Evolutionary conservation across 2,329 filamentous ascomycete genomes (phyloP), one percentile per base, ranked within the genome.

Genomic region (Ophiosphaerella korrae): DNA sequence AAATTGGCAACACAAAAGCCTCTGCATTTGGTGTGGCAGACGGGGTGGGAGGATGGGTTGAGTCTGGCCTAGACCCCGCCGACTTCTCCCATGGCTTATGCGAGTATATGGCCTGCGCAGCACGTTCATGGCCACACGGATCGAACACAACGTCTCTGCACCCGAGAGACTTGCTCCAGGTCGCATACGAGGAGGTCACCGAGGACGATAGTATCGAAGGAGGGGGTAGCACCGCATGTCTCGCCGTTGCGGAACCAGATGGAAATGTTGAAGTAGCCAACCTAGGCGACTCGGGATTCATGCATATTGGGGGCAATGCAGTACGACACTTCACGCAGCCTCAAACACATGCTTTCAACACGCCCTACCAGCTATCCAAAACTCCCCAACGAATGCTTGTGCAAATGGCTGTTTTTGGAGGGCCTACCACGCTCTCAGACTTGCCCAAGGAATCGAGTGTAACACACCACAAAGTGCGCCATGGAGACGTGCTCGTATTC

Each of bases 271-370:
- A 96, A 68, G 86, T 96, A 46, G 94, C 94, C 53, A 99, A 99
- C 75, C 81, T 99, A 31, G 94, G 94, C 58, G 94, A 99, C 77
- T 97, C 92, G 23, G 94, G 94, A 29, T 97, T 92, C 72, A 82
- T 97, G 48, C 88, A 96, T 55, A 80, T 97, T 53, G 86, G 92
- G 12, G 83, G 90, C 23, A 95, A 93, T 61, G 90, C 89, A 12
- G 89, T 99, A 29, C 88, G 94, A 72, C 84, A 88, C 48, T 88
- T 86, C 68, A 96, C 92, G 2, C 84, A 87, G 41, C 88, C 91
- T 21, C 94, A 99, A 75, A 97, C 92, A 0, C 94, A 99, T 73
- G 92, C 88, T 37, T 99, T 99, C 82, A 99, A 99, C 75, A 97
- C 94, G 0, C 94, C 94, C 0, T 99, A 90, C 70, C 94, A 99